A percentile compares a stretch with the other conserved stretches of the same genome.
These are phyloP conservation scores for Endoconidiophora polonica DNA, from an alignment of 2,329 filamentous ascomycete species.

Conservation along the genomic window DNA sequence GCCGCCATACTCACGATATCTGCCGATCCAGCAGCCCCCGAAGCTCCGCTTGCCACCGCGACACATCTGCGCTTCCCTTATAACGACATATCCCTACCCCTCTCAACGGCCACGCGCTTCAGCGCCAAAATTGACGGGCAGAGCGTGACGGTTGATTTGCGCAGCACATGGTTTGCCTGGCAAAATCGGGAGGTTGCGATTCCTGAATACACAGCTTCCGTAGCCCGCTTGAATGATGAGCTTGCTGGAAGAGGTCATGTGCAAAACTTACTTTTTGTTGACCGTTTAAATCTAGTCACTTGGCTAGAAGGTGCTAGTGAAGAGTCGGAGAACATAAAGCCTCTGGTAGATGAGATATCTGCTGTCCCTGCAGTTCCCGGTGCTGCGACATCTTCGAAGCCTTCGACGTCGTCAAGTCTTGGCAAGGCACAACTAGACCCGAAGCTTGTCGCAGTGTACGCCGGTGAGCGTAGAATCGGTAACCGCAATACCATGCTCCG, in stretches of 20 bases:
- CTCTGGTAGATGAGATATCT: slow-evolving; percentile 46
- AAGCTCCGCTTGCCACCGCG: slow-evolving; percentile 56
- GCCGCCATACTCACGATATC: slow-evolving; percentile 59
- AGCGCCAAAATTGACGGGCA: slow-evolving; percentile 50
- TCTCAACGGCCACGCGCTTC: slow-evolving; percentile 70
- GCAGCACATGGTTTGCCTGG: slow-evolving; percentile 94
- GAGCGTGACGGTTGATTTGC: slow-evolving; percentile 48
- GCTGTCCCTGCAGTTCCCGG: slow-evolving; percentile 21
- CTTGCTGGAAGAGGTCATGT: slow-evolving; percentile 50
- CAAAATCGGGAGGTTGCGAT: slow-evolving; percentile 80
- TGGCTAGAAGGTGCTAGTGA: slow-evolving; percentile 84
- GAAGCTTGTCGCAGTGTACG: slow-evolving; percentile 72
- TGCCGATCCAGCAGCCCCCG: slow-evolving; percentile 42
- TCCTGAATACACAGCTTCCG: slow-evolving; percentile 77
- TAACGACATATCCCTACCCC: slow-evolving; percentile 43
- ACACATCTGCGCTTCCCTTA: slow-evolving; percentile 60
- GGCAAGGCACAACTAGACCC: slow-evolving; percentile 60
- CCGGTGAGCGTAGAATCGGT: slow-evolving; percentile 77
- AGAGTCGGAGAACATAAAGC: slow-evolving; percentile 85
- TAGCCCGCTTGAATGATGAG: slow-evolving; percentile 64
- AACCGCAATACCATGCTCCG: slow-evolving; percentile 79
- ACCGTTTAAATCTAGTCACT: slow-evolving; percentile 77
- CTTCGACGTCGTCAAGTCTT: slow-evolving; percentile 26
- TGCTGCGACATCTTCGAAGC: slow-evolving; percentile 22
- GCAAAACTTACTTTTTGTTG: slow-evolving; percentile 79